phyloP scores from a whole-genome alignment of 441 rosid species.

The Theobroma grandiflorum region DNA sequence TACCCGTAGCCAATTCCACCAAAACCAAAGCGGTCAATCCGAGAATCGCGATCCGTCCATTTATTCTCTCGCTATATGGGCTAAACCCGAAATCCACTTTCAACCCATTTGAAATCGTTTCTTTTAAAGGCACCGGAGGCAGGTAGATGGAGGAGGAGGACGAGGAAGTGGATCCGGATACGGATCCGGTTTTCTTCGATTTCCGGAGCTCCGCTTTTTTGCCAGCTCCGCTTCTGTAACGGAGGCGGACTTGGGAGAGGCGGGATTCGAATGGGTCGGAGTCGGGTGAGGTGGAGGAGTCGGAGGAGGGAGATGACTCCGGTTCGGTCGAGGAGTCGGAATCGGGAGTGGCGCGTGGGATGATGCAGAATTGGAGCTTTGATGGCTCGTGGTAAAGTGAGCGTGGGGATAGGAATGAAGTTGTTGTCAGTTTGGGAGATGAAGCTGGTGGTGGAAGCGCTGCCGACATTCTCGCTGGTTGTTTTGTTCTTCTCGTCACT shows the following conservation, averaged over 20 bases:
- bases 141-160: constrained; percentile 51
- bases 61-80: constrained; percentile 70
- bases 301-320: constrained; percentile 37
- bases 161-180: constrained; percentile 19
- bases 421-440: constrained; percentile 45
- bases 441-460: constrained; percentile 34
- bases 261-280: constrained; percentile 71
- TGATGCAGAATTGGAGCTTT: constrained; percentile 25
- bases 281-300: constrained; percentile 32
- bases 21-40: constrained; percentile 77
- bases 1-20: constrained; percentile 91
- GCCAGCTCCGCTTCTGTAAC: constrained; percentile 74
- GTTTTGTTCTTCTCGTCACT: background rate
- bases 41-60: constrained; percentile 76
- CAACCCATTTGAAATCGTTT: constrained; percentile 66
- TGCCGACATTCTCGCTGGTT: constrained; percentile 46
- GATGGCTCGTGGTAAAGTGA: constrained; percentile 20
- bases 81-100: constrained; percentile 87
- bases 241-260: constrained; percentile 66
- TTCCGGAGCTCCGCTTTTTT: constrained; percentile 83
- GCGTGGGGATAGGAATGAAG: constrained; percentile 39
- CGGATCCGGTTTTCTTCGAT: constrained; percentile 53
- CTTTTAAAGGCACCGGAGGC: constrained; percentile 78
- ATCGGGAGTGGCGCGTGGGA: constrained; percentile 50
- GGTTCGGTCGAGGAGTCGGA: constrained; percentile 50